Base-by-base conservation (phyloP, 23 red algal species). In the Gracilaria gracilis region DNA sequence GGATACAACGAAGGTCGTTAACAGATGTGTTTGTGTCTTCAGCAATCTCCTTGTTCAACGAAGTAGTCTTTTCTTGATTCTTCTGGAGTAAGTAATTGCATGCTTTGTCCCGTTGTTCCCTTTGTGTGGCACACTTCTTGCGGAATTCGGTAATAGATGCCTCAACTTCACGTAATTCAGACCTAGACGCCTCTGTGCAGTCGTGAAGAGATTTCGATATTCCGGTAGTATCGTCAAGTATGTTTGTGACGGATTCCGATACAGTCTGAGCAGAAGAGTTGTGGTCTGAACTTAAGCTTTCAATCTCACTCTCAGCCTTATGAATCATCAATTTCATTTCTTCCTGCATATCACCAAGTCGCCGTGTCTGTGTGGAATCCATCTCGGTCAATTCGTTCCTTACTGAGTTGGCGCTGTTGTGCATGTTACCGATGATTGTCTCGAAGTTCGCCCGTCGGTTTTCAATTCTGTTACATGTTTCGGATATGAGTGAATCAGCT, bases 301-400 rank as follows among this genome's bases (percentile, higher is more conserved):
- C 72, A 49, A 77, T 51, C 42, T 77, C 72, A 28, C 42, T 27
- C 34, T 77, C 72, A 16, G 72, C 72, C 20, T 49, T 49, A 16
- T 77, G 38, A 9, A 77, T 77, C 72, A 49, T 77, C 40, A 51
- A 50, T 50, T 77, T 77, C 72, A 77, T 77, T 50, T 46, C 72
- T 51, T 77, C 72, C 72, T 77, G 72, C 9, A 35, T 31, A 17
- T 77, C 42, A 50, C 40, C 72, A 46, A 77, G 20, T 28, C 19
- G 72, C 20, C 46, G 21, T 46, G 72, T 51, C 9, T 77, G 72
- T 51, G 72, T 29, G 3, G 21, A 13, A 40, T 77, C 23, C 38
- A 49, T 46, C 9, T 77, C 46, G n/a, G 7, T 7, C 46, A 77
- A 25, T 8, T 40, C 27, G 16, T 46, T 77, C 50, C 72, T 46